Evolutionary conservation across 139 green algal genomes (phyloP).

Genomic region (Chara braunii): DNA sequence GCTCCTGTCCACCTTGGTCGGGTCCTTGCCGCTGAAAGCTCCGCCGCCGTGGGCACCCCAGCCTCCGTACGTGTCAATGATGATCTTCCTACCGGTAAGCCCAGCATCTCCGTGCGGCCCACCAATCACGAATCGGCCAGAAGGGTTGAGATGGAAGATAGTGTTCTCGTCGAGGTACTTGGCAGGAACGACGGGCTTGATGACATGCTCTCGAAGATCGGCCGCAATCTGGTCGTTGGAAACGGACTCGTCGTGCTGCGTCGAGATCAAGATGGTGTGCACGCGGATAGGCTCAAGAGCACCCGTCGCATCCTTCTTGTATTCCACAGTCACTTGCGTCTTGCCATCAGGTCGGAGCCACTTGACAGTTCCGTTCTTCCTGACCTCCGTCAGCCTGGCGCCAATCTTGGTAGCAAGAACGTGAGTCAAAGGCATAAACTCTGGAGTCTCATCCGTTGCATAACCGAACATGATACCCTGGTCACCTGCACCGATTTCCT

Average conservation of each 20-base stretch:
- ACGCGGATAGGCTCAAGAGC: constrained; percentile 80
- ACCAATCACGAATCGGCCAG: constrained; percentile 90
- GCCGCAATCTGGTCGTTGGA: constrained; percentile 85
- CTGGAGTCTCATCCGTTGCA: constrained; percentile 87
- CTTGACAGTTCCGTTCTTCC: constrained; percentile 51
- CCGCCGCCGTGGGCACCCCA: constrained; percentile 97
- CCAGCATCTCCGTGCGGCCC: constrained; percentile 91
- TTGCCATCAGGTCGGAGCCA: constrained; percentile 94
- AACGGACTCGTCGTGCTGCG: constrained; percentile 67
- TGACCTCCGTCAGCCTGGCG: constrained; percentile 49
- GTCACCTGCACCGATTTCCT: constrained; percentile 93
- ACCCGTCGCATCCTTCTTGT: constrained; percentile 80
- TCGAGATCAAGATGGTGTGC: constrained; percentile 98
- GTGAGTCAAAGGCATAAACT: constrained; percentile 97
- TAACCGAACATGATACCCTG: constrained; percentile 99
- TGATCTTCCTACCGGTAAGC: constrained; percentile 97
- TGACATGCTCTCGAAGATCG: constrained; percentile 77
- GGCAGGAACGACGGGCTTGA: constrained; percentile 89
- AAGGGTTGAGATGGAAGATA: constrained; percentile 98
- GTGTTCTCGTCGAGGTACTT: constrained; percentile 97
- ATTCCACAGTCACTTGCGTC: constrained; percentile 97
- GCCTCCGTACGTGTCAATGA: constrained; percentile 99
- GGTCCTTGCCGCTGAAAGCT: constrained; percentile 81
- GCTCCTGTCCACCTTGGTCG: constrained; percentile 75
- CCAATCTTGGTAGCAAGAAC: constrained; percentile 88